Evolutionary conservation across 2,329 filamentous ascomycete genomes (phyloP).

Genomic region (Talaromyces marneffei): DNA sequence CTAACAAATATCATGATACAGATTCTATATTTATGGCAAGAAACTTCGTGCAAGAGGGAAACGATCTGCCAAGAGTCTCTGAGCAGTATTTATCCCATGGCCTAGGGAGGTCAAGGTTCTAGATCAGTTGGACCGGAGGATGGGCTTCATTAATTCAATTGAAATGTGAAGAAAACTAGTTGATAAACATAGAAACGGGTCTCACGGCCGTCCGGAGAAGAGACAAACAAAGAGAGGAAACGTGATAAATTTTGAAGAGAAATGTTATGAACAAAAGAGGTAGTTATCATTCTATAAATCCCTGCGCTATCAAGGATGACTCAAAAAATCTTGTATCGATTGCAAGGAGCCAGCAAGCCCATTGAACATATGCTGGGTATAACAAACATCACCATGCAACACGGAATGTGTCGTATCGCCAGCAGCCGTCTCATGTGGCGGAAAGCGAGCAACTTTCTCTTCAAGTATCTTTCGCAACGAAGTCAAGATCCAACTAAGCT

Average conservation of each 20-base stretch:
- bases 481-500: neutral
- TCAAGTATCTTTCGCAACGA: neutral
- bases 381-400: neutral
- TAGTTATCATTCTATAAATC: neutral
- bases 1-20: neutral
- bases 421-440: neutral
- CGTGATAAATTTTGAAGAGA: neutral
- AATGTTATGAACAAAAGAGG: neutral
- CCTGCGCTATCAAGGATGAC: neutral
- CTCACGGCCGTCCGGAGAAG: neutral
- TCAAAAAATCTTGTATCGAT: neutral
- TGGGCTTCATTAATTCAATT: neutral
- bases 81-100: neutral
- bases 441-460: neutral
- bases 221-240: neutral
- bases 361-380: constrained; percentile 5
- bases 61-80: neutral
- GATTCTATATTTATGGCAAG: constrained; percentile 1
- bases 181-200: too few species aligned
- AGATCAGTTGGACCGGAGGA: too few species aligned
- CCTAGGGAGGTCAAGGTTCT: neutral
- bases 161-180: too few species aligned
- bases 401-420: neutral
- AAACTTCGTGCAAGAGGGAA: neutral
- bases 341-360: neutral